These are phyloP conservation scores for Tuber calosporum DNA, from an alignment of 495 filamentous ascomycete species.

Conservation along the genomic window DNA sequence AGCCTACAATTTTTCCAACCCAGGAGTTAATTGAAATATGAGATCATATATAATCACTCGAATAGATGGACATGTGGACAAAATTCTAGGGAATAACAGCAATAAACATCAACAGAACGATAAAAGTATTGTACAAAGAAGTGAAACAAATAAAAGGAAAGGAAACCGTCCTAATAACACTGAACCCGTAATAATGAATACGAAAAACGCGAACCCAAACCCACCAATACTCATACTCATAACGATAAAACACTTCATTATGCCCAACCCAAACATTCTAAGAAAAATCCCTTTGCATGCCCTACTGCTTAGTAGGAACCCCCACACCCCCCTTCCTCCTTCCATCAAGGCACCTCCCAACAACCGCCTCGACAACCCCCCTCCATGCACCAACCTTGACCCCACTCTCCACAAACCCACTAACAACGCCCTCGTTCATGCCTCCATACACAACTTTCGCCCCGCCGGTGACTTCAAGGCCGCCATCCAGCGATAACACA, in stretches of 20 bases:
- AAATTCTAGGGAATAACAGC: background rate
- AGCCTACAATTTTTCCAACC: background rate
- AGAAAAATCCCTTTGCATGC: background rate
- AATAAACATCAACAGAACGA: background rate
- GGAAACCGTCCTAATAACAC: background rate
- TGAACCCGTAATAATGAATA: background rate
- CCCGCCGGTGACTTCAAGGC: conserved; percentile 11
- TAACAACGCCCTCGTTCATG: conserved; percentile 23
- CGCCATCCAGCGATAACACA: conserved; percentile 13
- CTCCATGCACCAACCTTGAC: conserved; percentile 17
- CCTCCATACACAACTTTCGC: conserved; percentile 30
- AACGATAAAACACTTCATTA: background rate
- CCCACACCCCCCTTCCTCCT: conserved; percentile 30
- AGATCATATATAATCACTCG: background rate
- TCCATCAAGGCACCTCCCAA: conserved; percentile 30
- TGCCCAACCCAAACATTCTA: background rate
- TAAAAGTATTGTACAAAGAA: background rate
- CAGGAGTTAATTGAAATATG: background rate
- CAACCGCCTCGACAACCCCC: conserved; percentile 23
- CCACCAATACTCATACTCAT: background rate
- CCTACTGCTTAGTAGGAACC: conserved; percentile 29
- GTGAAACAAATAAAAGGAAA: background rate
- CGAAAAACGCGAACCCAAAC: background rate
- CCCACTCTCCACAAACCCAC: conserved; percentile 21
- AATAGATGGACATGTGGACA: too few species aligned